Percentiles rank a stretch among this genome's conserved stretches.
Evolutionary conservation across 148 eudicot genomes (phyloP).

Genomic region (Dysphania ambrosioides): DNA sequence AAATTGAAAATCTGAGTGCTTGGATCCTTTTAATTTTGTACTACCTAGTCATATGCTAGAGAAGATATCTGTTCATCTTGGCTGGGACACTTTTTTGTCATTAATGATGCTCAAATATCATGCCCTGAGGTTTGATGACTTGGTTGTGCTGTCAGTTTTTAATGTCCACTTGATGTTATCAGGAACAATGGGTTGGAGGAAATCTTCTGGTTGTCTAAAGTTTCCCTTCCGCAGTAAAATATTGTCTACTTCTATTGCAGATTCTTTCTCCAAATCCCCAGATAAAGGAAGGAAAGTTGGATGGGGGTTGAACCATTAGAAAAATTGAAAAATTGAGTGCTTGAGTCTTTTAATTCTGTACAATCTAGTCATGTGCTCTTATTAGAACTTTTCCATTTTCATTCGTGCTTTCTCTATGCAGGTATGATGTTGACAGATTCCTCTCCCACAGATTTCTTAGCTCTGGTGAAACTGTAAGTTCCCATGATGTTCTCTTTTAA

Average conservation of each 20-base stretch:
- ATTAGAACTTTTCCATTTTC: not conserved
- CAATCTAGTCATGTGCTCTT: not conserved
- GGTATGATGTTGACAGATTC: constrained; percentile 88
- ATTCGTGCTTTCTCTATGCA: constrained; percentile 25
- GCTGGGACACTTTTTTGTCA: too few relatives aligned
- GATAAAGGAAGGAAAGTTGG: not conserved
- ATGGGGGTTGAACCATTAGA: too few relatives aligned
- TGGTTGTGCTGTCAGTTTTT: too few relatives aligned
- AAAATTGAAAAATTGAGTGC: not conserved
- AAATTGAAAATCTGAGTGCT: not conserved
- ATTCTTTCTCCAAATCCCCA: not conserved
- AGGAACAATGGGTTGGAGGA: too few relatives aligned
- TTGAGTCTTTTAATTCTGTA: not conserved
- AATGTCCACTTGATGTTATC: too few relatives aligned
- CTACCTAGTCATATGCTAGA: not conserved
- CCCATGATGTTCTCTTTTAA: not conserved
- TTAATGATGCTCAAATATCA: too few relatives aligned
- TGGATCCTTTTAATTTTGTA: not conserved
- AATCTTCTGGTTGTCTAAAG: too few relatives aligned
- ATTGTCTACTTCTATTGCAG: too few relatives aligned
- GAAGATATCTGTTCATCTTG: too few relatives aligned
- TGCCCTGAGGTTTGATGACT: too few relatives aligned
- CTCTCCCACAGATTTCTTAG: constrained; percentile 54
- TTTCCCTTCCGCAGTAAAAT: too few relatives aligned
- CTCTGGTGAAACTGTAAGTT: constrained; percentile 80